phyloP scores from a whole-genome alignment of 2,329 filamentous ascomycete genomes.

The Fusarium piperis region DNA sequence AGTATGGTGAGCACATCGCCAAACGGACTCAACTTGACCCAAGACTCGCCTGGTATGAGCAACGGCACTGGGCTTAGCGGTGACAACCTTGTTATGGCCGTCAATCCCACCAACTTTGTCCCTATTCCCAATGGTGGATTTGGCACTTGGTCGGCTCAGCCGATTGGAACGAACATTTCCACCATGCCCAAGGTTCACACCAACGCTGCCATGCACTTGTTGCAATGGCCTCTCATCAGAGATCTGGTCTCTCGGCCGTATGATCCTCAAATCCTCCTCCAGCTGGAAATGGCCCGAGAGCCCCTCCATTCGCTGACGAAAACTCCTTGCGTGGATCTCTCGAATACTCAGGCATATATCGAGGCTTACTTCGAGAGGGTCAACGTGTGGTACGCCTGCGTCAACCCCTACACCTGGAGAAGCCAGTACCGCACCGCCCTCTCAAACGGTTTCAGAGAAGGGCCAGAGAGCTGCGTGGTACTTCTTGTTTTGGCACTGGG shows the following conservation, averaged over 20 bases:
- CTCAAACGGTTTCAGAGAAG: slow-evolving; percentile 79
- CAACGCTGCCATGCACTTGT: slow-evolving; percentile 79
- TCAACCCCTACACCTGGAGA: slow-evolving; percentile 84
- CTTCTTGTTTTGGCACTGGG: slow-evolving; percentile 81
- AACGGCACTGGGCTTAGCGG: slow-evolving; percentile 69
- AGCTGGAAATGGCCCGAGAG: slow-evolving; percentile 82
- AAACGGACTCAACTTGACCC: slow-evolving; percentile 64
- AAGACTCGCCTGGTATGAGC: slow-evolving; percentile 72
- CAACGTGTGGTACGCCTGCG: slow-evolving; percentile 87
- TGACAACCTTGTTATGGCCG: slow-evolving; percentile 60
- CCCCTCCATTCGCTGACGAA: slow-evolving; percentile 75
- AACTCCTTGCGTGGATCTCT: slow-evolving; percentile 74
- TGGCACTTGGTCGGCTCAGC: slow-evolving; percentile 73
- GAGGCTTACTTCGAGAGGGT: slow-evolving; percentile 83
- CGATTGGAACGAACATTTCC: slow-evolving; percentile 72
- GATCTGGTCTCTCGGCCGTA: slow-evolving; percentile 81
- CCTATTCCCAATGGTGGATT: slow-evolving; percentile 72
- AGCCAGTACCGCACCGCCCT: slow-evolving; percentile 79
- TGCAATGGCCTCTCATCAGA: slow-evolving; percentile 84
- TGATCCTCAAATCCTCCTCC: slow-evolving; percentile 82
- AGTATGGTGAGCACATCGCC: slow-evolving; percentile 63
- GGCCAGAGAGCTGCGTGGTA: slow-evolving; percentile 84
- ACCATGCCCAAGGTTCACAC: slow-evolving; percentile 89
- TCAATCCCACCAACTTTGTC: slow-evolving; percentile 57
- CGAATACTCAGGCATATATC: slow-evolving; percentile 78